phyloP scores from a whole-genome alignment of 2,329 filamentous ascomycete species.

The Pseudocercospora vitis region DNA sequence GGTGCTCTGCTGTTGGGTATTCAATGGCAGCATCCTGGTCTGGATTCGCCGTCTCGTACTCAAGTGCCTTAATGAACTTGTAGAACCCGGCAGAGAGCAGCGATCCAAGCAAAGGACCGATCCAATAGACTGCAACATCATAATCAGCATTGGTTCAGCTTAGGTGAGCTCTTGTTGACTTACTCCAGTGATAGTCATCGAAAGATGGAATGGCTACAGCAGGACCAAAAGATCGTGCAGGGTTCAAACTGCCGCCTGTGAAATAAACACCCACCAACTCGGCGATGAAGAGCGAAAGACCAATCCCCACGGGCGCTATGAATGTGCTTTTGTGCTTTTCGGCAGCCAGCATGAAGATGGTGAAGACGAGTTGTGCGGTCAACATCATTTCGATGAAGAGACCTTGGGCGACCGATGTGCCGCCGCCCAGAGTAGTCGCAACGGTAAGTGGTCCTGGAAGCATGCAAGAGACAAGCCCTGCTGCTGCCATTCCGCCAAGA shows the following conservation, averaged over 20 bases:
- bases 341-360: constrained; percentile 38
- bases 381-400: constrained; percentile 43
- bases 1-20: not conserved
- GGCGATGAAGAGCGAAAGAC: constrained; percentile 46
- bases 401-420: constrained; percentile 40
- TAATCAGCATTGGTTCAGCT: not conserved
- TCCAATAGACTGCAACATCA: constrained; percentile 22
- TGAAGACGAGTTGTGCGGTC: constrained; percentile 43
- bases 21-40: constrained; percentile 15
- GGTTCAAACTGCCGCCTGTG: constrained; percentile 38
- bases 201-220: constrained; percentile 34
- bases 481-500: constrained; percentile 38
- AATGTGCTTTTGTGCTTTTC: constrained; percentile 46
- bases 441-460: constrained; percentile 41
- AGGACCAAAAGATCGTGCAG: constrained; percentile 38
- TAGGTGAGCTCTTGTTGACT: constrained; percentile 4
- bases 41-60: constrained; percentile 38
- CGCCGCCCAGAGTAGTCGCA: constrained; percentile 35
- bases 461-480: constrained; percentile 37
- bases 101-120: constrained; percentile 35
- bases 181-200: constrained; percentile 36
- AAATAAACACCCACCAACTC: constrained; percentile 43
- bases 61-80: constrained; percentile 36
- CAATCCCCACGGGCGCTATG: constrained; percentile 52
- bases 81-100: constrained; percentile 36